phyloP scores from a whole-genome alignment of 768 basidiomycete genomes.

The Suillus weaverae region DNA sequence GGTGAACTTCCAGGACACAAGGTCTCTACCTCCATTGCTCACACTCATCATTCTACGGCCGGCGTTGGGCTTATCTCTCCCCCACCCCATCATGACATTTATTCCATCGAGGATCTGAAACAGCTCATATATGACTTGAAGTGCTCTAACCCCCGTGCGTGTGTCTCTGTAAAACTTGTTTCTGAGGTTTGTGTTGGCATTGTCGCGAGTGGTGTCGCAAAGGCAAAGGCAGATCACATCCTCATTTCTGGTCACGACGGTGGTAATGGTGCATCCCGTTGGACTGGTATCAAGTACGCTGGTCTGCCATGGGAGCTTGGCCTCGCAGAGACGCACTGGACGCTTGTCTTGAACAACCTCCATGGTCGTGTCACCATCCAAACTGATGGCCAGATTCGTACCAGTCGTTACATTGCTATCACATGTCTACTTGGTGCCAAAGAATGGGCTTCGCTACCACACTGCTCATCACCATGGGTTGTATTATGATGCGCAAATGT shows the following conservation, averaged over 20 bases:
- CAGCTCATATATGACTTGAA: constrained; percentile 99
- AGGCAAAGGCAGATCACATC: constrained; percentile 98
- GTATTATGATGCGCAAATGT: constrained; percentile 98
- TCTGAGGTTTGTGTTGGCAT: constrained; percentile 99
- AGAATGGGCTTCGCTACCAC: constrained; percentile 97
- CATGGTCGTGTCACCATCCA: constrained; percentile 97
- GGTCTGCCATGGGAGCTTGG: constrained; percentile 99
- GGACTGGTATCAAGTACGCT: constrained; percentile 99
- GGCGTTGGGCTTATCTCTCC: constrained; percentile 98
- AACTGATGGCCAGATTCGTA: constrained; percentile 96
- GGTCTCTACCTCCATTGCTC: constrained; percentile 91
- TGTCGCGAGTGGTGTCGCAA: constrained; percentile 96
- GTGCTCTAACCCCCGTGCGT: constrained; percentile 93
- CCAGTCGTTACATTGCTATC: constrained; percentile 95
- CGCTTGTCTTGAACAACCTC: constrained; percentile 94
- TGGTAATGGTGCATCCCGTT: constrained; percentile 95
- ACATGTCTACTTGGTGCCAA: constrained; percentile 96
- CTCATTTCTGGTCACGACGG: constrained; percentile 98
- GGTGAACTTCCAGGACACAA: constrained; percentile 99
- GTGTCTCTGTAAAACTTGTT: constrained; percentile 97
- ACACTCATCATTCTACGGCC: constrained; percentile 97
- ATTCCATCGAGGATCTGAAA: constrained; percentile 98
- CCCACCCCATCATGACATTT: constrained; percentile 97
- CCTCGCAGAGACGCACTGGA: constrained; percentile 97
- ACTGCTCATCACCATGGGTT: constrained; percentile 94